A percentile compares a stretch with the other conserved stretches of the same genome.
Evolutionary conservation across 192 early-diverging fungal genomes (phyloP).

Genomic region (Coemansia guatemalensis): DNA sequence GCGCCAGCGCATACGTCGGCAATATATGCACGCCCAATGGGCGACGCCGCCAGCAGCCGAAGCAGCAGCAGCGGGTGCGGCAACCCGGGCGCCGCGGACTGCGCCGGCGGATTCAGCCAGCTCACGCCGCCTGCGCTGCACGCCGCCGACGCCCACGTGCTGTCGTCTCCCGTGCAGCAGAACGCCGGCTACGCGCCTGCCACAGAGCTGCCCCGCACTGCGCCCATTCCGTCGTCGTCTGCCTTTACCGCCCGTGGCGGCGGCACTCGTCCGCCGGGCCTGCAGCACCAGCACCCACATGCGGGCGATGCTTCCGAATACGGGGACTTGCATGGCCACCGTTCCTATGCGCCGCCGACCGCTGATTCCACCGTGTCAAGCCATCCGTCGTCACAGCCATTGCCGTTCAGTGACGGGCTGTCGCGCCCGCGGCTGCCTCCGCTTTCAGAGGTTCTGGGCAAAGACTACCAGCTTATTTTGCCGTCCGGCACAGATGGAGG

Average conservation of each 20-base stretch:
- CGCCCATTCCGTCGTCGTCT: conserved; percentile 26
- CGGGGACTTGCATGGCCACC: neutral
- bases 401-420: conserved; percentile 42
- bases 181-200: neutral
- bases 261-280: neutral
- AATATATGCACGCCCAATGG: conserved; percentile 45
- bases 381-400: conserved; percentile 16
- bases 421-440: conserved; percentile 46
- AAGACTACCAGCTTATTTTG: conserved; percentile 35
- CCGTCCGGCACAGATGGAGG: conserved; percentile 12
- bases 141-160: conserved; percentile 1
- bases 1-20: conserved; percentile 33
- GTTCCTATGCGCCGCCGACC: neutral
- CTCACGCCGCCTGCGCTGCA: conserved; percentile 11
- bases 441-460: conserved; percentile 46
- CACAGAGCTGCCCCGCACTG: conserved; percentile 23
- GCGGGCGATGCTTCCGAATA: neutral
- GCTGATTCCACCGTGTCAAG: neutral
- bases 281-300: neutral
- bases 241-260: conserved; percentile 2
- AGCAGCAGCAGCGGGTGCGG: conserved; percentile 15
- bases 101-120: conserved; percentile 3
- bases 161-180: conserved; percentile 20
- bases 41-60: conserved; percentile 29
- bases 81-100: conserved; percentile 4